Evolutionary conservation across 345 rosid species (phyloP), one percentile per base, ranked within the genome.

Genomic region (Punica granatum): DNA sequence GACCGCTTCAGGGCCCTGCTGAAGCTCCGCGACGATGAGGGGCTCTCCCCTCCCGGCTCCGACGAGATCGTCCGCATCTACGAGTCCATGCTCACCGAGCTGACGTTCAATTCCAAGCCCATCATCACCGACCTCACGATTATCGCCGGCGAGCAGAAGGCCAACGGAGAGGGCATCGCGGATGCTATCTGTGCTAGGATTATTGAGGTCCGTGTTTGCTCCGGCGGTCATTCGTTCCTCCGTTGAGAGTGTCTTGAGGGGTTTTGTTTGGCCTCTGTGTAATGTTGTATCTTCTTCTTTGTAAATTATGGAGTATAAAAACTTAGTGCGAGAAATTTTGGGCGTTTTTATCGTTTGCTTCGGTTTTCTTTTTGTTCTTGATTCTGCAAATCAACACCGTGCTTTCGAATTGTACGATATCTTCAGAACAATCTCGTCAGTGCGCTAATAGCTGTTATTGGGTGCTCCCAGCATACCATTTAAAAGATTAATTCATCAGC

Each of bases 121-220:
- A 82, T 92, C 28, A 95, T 95, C 76, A 95, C 96, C 54, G 98
- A 95, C 84, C 92, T 95, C 76, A 95, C 99, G 3, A 90, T 92
- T 65, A 83, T 95, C 62, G 98, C 99, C 7, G 99, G 96, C 26
- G 99, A 95, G 65, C 96, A 83, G 71, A 76, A 84, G 70, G 92
- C 79, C 70, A 83, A 90, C 19, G 90, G 81, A 4, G 85, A 80
- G 73, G 98, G 98, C 68, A 88, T 95, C 74, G 97, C 99, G 7
- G 85, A 81, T 37, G 92, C 89, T 60, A 90, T 95, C 62, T 92
- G 98, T 66, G 81, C 89, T 15, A 88, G 97, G 68, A 92, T 95
- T 74, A 71, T 92, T 11, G 92, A 95, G 98, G 99, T 94, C 76
- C 53, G 80, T 41, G 58, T 44, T 23, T 36, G 32, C 35, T 44